Conservation (phyloP, 345 rosid genomes). For the Nasturtium officinale region DNA sequence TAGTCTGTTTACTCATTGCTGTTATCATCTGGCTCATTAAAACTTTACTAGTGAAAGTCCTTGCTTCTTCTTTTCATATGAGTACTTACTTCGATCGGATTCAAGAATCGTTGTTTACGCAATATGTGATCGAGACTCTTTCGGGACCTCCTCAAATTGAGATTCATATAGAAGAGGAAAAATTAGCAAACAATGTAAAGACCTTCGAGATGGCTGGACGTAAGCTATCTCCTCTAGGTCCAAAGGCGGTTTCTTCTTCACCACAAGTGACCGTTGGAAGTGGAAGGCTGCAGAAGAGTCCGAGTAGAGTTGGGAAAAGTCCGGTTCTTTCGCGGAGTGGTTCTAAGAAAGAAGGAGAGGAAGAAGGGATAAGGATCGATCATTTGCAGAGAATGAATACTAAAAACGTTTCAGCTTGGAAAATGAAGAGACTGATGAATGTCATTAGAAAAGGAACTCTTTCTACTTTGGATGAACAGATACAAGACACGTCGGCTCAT, state of each 20-base stretch:
- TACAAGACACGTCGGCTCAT: constrained; percentile 47
- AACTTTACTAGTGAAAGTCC: constrained; percentile 83
- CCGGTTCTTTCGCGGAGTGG: constrained; percentile 49
- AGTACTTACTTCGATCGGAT: constrained; percentile 92
- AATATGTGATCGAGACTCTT: constrained; percentile 74
- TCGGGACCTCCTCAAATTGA: constrained; percentile 77
- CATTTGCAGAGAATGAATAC: constrained; percentile 74
- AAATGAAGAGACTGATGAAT: constrained; percentile 82
- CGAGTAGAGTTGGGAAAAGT: constrained; percentile 48
- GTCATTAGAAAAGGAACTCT: constrained; percentile 66
- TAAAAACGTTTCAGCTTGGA: constrained; percentile 95
- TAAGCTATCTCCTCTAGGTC: constrained; percentile 49
- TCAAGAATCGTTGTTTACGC: constrained; percentile 81
- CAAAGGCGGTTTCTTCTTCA: constrained; percentile 44
- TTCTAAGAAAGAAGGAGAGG: constrained; percentile 50
- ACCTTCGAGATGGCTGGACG: constrained; percentile 53
- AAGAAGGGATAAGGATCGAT: constrained; percentile 61
- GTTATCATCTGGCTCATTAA: constrained; percentile 79
- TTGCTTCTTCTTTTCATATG: constrained; percentile 87
- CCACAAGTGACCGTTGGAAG: constrained; percentile 47
- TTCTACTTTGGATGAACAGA: constrained; percentile 83
- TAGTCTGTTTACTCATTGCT: constrained; percentile 70
- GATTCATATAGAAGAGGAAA: constrained; percentile 58
- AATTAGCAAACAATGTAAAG: constrained; percentile 45
- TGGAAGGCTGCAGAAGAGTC: constrained; percentile 50